phyloP scores from a whole-genome alignment of 192 early-diverging fungal genomes.

The Coemansia sp. region DNA sequence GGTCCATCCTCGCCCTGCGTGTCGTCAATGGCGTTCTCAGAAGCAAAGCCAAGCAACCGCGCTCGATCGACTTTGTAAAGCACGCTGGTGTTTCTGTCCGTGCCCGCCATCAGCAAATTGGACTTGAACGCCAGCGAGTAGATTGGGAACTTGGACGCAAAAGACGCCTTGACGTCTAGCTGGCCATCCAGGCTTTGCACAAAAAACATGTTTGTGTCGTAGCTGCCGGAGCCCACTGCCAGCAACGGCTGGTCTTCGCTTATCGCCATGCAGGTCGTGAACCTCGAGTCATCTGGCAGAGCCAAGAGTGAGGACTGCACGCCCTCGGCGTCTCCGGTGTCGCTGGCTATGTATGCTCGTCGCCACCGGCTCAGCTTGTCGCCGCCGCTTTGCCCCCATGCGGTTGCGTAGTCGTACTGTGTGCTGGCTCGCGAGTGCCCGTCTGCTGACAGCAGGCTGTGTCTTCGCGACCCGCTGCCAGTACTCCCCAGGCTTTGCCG shows the following conservation, averaged over 20 bases:
- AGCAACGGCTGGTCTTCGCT: slow-evolving; percentile 47
- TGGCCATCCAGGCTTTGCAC: slow-evolving; percentile 50
- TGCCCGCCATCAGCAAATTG: slow-evolving; percentile 48
- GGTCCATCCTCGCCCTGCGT: slow-evolving; percentile 21
- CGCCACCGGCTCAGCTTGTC: slow-evolving; percentile 32
- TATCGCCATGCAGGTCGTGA: slow-evolving; percentile 52
- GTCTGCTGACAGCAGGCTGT: slow-evolving; percentile 37
- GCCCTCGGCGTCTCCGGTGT: slow-evolving; percentile 36
- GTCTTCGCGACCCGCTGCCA: slow-evolving; percentile 37
- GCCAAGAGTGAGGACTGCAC: slow-evolving; percentile 49
- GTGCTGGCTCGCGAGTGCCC: slow-evolving; percentile 4
- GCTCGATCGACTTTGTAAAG: slow-evolving; percentile 53
- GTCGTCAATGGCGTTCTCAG: slow-evolving; percentile 4
- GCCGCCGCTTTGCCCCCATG: slow-evolving; percentile 13
- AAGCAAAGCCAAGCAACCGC: slow-evolving; percentile 31
- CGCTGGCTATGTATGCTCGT: slow-evolving; percentile 39
- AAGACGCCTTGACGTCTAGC: slow-evolving; percentile 52
- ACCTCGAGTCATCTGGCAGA: slow-evolving; percentile 45
- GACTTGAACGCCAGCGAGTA: slow-evolving; percentile 47
- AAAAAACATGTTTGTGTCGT: slow-evolving; percentile 56
- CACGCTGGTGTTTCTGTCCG: slow-evolving; percentile 49
- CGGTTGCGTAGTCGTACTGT: slow-evolving; percentile 11
- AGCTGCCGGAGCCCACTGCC: slow-evolving; percentile 51
- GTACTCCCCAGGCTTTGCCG: slow-evolving; percentile 33
- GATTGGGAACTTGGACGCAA: slow-evolving; percentile 55